Evolutionary conservation across 495 filamentous ascomycete genomes (phyloP), one percentile per base, ranked within the genome.

Genomic region (Ramalina peruviana): DNA sequence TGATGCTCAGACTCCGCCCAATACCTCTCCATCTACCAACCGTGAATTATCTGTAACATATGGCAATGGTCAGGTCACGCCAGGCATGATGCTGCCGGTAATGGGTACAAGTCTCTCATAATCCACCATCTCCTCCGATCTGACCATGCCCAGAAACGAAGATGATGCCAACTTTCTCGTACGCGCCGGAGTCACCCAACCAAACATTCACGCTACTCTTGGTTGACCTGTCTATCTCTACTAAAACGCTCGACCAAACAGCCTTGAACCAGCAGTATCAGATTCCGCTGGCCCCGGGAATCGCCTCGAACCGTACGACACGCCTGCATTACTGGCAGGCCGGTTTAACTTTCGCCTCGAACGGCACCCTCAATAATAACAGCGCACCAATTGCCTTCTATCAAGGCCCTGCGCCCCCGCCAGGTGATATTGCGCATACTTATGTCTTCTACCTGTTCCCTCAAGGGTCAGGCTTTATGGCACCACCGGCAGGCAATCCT

Each of bases 361-460:
- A 54, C 36, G 46, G 52, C 20, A 46, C 46, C 46, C 38, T 54
- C 0, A 20, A 49, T 17, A 54, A 54, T 30, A 40, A n/a, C 46
- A 54, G 46, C 7, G 16, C 23, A 13, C 52, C 52, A 7, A 27
- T 54, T 9, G 52, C 52, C n/a, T 45, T 26, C 46, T 54, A 54
- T 30, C 23, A 49, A 1, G 44, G 30, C 17, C 52, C 52, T 9
- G 12, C 17, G 12, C 52, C 52, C 5, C 52, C 52, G n/a, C 36
- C 52, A 23, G 52, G 46, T 15, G 52, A 54, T 37, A 50, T 54
- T 17, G 21, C 52, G 6, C 52, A 54, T 33, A 30, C 25, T 0
- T 54, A 54, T 43, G 46, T 43, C 40, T 54, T 49, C 40, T 54
- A 54, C 23, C 52, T 54, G 5, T 54, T 54, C 47, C n/a, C 43